Evolutionary conservation across 2,329 filamentous ascomycete genomes (phyloP).

Genomic region (Aspergillus viridinutans): DNA sequence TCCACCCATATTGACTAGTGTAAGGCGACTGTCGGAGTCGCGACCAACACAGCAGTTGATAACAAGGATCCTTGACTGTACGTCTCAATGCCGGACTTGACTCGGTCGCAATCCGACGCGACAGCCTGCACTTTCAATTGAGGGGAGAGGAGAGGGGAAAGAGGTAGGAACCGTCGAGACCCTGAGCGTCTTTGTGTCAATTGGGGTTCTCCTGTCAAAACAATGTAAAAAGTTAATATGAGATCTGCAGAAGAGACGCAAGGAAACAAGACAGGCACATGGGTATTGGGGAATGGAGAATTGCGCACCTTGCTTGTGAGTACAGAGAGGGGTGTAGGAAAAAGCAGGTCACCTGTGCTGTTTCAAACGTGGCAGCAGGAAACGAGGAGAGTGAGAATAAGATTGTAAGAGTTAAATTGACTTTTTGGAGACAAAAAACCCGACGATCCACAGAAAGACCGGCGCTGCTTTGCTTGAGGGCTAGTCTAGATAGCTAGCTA

Average conservation of each 20-base stretch:
- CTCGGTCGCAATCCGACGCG: not conserved
- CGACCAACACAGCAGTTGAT: not conserved
- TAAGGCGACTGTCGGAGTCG: slow-evolving; percentile 12
- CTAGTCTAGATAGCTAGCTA: too few relatives aligned
- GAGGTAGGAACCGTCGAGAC: not conserved
- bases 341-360: not conserved
- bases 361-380: not conserved
- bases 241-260: slow-evolving; percentile 4
- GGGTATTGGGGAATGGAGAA: not conserved
- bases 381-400: slow-evolving; percentile 9
- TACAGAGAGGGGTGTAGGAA: slow-evolving; percentile 1
- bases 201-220: slow-evolving; percentile 7
- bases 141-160: not conserved
- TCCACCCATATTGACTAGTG: slow-evolving; percentile 69
- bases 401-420: slow-evolving; percentile 6
- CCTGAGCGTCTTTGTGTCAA: slow-evolving; percentile 1
- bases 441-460: slow-evolving; percentile 18
- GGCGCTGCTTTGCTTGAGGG: not conserved
- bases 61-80: not conserved
- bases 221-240: slow-evolving; percentile 8
- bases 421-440: not conserved
- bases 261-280: slow-evolving; percentile 10
- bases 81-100: not conserved
- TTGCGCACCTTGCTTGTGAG: not conserved
- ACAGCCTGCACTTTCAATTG: not conserved